Base-by-base conservation (phyloP, 768 basidiomycete species). In the Trametes elegans region DNA sequence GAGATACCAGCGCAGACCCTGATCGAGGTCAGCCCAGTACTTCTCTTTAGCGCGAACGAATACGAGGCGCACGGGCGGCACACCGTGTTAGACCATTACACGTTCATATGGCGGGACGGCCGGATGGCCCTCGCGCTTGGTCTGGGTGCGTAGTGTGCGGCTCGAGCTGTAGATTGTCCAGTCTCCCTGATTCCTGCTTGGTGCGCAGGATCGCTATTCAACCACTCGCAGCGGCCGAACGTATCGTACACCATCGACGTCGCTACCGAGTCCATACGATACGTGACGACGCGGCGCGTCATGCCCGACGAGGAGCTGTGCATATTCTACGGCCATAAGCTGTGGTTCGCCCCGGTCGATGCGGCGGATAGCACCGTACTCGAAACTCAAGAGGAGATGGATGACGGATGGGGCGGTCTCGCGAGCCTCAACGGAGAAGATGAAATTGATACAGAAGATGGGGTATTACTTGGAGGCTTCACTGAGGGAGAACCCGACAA, bases 21-120 rank as follows among this genome's bases (percentile, higher is more conserved):
- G n/a, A 67, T 98, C 57, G 95, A 97, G 69, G 80, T 85, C 61
- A 88, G 88, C 58, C 94, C 95, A 2, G 90, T 92, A 18, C 72
- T 96, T n/a, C 73, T 96, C 10, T 82, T 95, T 64, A 68, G 74
- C 5, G 76, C 78, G 52, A 75, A 81, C 23, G 91, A 94, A 71
- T 94, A 93, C 62, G 75, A 80, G 40, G 65, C 68, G 5, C 79
- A 90, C 70, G 82, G 84, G 62, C 72, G 68, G 60, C 63, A 85
- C 58, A 92, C 88, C 0, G 67, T 85, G 0, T 72, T 92, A 9
- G 84, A 92, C 62, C 81, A 85, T 39, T 90, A 91, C 64, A 81
- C 88, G 0, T 92, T 90, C 64, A 81, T 77, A 24, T 94, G 89
- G 87, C 70, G 72, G 56, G 84, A 85, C 55, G 83, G 86, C 5